Percentiles rank a stretch among this genome's conserved stretches.
Conservation (phyloP, 2,329 filamentous ascomycete species). For the Sphaerulina musiva region DNA sequence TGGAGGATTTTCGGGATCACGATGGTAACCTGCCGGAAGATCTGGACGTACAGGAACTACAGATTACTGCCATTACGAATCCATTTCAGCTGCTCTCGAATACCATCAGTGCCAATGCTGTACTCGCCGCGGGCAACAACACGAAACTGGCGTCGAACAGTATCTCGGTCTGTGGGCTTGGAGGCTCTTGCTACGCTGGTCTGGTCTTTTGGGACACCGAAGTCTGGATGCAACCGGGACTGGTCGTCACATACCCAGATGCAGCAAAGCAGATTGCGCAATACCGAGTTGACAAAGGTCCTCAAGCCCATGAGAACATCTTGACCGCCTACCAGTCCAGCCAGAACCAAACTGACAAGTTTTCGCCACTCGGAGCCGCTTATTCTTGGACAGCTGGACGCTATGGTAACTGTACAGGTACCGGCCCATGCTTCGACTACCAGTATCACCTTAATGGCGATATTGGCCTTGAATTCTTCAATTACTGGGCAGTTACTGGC, state of each 20-base stretch:
- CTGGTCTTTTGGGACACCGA: constrained; percentile 62
- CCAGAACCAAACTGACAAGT: constrained; percentile 53
- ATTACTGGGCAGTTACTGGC: constrained; percentile 56
- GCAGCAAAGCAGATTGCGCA: constrained; percentile 58
- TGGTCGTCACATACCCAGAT: constrained; percentile 58
- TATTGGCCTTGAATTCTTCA: constrained; percentile 57
- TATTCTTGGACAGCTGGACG: constrained; percentile 64
- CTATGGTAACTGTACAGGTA: constrained; percentile 60
- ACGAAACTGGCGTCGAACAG: constrained; percentile 54
- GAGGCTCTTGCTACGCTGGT: constrained; percentile 61
- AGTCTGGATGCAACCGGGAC: constrained; percentile 62
- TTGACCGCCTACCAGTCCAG: constrained; percentile 51
- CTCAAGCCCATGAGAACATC: constrained; percentile 56
- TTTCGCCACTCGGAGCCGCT: constrained; percentile 53
- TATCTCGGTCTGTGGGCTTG: constrained; percentile 61
- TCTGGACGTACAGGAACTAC: constrained; percentile 50
- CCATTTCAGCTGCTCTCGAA: constrained; percentile 53
- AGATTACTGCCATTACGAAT: constrained; percentile 51
- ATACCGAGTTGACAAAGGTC: constrained; percentile 54
- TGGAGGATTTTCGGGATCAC: constrained; percentile 55
- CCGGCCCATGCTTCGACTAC: constrained; percentile 61
- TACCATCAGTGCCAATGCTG: constrained; percentile 49
- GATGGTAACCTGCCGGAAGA: constrained; percentile 54
- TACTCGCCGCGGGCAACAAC: constrained; percentile 44
- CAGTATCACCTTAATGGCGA: constrained; percentile 67